A percentile compares a stretch with the other conserved stretches of the same genome.
phyloP scores from a whole-genome alignment of 768 basidiomycete genomes.

The Porphyrellus cyaneotinctus region DNA sequence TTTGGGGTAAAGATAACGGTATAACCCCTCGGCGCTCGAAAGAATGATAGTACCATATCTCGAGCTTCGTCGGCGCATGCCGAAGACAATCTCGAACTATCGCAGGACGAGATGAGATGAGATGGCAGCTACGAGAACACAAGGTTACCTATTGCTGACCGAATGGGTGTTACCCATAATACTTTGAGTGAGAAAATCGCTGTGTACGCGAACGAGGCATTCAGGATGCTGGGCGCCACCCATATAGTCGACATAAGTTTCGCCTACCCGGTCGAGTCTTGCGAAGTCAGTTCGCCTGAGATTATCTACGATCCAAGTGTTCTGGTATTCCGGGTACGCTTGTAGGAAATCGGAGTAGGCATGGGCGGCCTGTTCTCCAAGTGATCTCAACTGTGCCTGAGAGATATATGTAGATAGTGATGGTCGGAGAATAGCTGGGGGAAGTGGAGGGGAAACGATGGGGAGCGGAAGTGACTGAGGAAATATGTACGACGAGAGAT shows the following conservation, averaged over 20 bases:
- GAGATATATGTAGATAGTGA: conserved; percentile 25
- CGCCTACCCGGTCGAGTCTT: conserved; percentile 55
- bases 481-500: background rate
- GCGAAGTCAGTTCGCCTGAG: conserved; percentile 61
- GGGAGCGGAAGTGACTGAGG: conserved; percentile 1
- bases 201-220: conserved; percentile 66
- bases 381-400: conserved; percentile 19
- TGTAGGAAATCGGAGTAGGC: conserved; percentile 50
- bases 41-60: conserved; percentile 68
- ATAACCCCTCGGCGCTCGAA: conserved; percentile 70
- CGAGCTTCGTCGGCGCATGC: conserved; percentile 67
- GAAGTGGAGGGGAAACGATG: background rate
- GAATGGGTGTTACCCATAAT: conserved; percentile 85
- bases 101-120: background rate
- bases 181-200: conserved; percentile 59
- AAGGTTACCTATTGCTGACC: conserved; percentile 64
- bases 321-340: conserved; percentile 51
- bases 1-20: conserved; percentile 82
- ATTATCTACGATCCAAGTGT: conserved; percentile 67
- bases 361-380: conserved; percentile 34
- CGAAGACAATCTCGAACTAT: conserved; percentile 68
- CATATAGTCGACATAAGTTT: conserved; percentile 86
- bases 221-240: conserved; percentile 79
- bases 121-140: background rate
- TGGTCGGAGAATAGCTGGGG: conserved; percentile 3